Percentiles rank a stretch among this genome's conserved stretches.
These are phyloP conservation scores for Helichrysum umbraculigerum DNA, from an alignment of 129 eudicot species.

Conservation along the genomic window DNA sequence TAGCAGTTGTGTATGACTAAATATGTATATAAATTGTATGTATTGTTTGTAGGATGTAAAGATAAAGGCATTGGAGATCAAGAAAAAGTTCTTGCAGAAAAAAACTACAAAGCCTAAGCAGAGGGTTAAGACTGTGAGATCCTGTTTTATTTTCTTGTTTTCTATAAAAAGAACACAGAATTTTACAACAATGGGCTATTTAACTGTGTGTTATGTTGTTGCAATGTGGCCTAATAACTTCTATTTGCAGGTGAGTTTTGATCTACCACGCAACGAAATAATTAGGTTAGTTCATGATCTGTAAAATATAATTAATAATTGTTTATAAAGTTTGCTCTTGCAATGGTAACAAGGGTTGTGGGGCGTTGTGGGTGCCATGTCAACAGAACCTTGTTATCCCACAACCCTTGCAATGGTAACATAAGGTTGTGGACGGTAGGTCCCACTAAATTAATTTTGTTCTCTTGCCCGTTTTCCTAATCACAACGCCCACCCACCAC, in stretches of 20 bases:
- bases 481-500: too few species aligned
- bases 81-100: constrained; percentile 29
- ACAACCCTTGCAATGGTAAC: too few species aligned
- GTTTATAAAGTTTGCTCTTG: too few species aligned
- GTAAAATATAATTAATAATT: not conserved
- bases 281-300: constrained; percentile 37
- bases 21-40: not conserved
- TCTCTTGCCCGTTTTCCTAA: too few species aligned
- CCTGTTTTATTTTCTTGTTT: not conserved
- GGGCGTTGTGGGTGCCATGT: too few species aligned
- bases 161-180: not conserved
- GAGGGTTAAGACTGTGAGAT: constrained; percentile 31
- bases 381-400: too few species aligned
- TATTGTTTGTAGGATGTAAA: constrained; percentile 20
- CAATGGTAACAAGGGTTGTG: too few species aligned
- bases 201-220: not conserved
- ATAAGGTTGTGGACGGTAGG: too few species aligned
- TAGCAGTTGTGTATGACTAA: not conserved
- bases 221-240: not conserved
- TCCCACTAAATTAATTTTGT: too few species aligned
- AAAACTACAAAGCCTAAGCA: constrained; percentile 24
- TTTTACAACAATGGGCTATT: not conserved
- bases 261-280: constrained; percentile 21
- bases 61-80: constrained; percentile 34
- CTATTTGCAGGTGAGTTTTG: constrained; percentile 36